These are phyloP conservation scores for Desmodesmus armatus DNA, from an alignment of 139 green algal genomes.

Conservation along the genomic window DNA sequence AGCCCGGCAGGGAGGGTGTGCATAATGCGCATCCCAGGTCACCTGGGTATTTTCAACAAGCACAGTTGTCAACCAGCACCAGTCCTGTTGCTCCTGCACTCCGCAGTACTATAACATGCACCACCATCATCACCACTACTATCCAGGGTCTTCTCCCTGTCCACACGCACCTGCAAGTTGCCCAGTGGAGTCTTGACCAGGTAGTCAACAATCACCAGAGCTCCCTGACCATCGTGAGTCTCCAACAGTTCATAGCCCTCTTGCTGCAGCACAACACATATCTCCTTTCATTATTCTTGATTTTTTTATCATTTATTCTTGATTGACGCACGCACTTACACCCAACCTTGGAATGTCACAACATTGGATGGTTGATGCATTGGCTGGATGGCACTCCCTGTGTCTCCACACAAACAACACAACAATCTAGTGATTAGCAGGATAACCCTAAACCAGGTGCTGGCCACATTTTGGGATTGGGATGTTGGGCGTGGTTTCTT, in stretches of 20 bases:
- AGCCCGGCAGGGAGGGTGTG: too few species aligned
- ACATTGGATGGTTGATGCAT: too few species aligned
- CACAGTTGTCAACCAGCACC: too few species aligned
- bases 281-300: too few species aligned
- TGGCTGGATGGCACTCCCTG: too few species aligned
- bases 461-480: too few species aligned
- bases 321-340: too few species aligned
- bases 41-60: too few species aligned
- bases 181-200: conserved; percentile 49
- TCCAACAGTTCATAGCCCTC: conserved; percentile 87
- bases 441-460: neutral
- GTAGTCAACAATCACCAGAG: conserved; percentile 88
- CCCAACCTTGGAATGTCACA: too few species aligned
- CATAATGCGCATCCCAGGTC: too few species aligned
- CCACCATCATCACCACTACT: neutral
- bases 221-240: conserved; percentile 78
- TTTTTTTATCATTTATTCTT: too few species aligned
- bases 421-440: neutral
- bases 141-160: neutral
- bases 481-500: too few species aligned
- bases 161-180: conserved; percentile 17
- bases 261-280: conserved; percentile 57
- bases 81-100: neutral
- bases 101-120: neutral
- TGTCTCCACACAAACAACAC: neutral